Evolutionary conservation across 352 stramenopile genomes (phyloP), one percentile per base, ranked within the genome.

Genomic region (Stramenopiles sp.): DNA sequence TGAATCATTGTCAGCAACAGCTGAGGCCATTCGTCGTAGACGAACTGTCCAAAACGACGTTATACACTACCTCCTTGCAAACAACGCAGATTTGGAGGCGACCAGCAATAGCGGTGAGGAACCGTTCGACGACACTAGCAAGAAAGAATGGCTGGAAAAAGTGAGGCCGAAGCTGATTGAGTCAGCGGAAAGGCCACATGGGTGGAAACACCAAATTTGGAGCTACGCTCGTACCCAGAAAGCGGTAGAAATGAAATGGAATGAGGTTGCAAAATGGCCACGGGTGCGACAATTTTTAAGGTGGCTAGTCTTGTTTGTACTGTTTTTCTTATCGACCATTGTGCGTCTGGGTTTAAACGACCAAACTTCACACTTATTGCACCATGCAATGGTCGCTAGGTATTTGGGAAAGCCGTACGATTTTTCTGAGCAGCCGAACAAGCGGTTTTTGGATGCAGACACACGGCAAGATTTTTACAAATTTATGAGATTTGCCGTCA

Each of bases 191-290:
- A 71, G 55, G 55, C 55, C 55, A 27, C 55, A 71, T 71, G 55
- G 55, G 55, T 71, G 55, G 55, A 71, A 71, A 71, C 22, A 71
- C 55, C 55, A 71, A 22, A 71, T 71, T 71, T 71, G 55, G 55
- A 27, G 55, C 27, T 71, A 71, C 55, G 55, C 55, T 71, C 55
- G 55, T 71, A 71, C 55, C 27, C 55, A 71, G 55, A 71, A 71
- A 71, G 55, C 55, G 55, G 55, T 71, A 71, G 55, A 71, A 71
- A 71, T 71, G 55, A 71, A 71, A 71, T 71, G 55, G 55, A 71
- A 71, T 71, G 55, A 71, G 55, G 55, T 71, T 71, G 55, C 55
- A 71, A 71, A 71, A 71, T 71, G 55, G 55, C 55, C 55, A 71
- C 55, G 55, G 55, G 55, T 71, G 55, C 55, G 55, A 71, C 55